Evolutionary conservation across 768 basidiomycete genomes (phyloP).

Genomic region (Panellus pusillus): DNA sequence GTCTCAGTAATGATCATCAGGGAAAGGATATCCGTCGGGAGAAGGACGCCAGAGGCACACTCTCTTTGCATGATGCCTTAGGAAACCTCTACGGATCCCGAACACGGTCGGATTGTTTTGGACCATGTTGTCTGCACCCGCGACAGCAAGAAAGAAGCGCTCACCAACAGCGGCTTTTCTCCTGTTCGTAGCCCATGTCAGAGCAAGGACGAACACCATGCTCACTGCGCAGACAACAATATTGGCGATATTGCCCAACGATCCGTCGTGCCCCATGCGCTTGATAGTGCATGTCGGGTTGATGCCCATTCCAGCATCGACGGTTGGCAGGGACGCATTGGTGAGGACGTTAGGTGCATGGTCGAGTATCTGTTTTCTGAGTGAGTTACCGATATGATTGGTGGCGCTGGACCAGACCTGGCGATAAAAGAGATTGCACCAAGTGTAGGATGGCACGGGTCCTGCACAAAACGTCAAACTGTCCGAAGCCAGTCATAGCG

Average conservation of each 20-base stretch:
- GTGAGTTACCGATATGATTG: too few relatives aligned
- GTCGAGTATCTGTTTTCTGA: slow-evolving; percentile 36
- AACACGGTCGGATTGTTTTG: too few relatives aligned
- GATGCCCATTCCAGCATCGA: slow-evolving; percentile 76
- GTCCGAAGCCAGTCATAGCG: slow-evolving; percentile 63
- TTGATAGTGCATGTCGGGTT: slow-evolving; percentile 80
- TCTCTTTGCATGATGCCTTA: too few relatives aligned
- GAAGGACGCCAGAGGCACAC: too few relatives aligned
- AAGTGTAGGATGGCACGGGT: slow-evolving; percentile 77
- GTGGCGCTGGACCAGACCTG: slow-evolving; percentile 51
- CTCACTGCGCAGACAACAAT: slow-evolving; percentile 79
- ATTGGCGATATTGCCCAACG: slow-evolving; percentile 84
- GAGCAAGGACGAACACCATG: slow-evolving; percentile 53
- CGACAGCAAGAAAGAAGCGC: slow-evolving; percentile 20
- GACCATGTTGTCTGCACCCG: too few relatives aligned
- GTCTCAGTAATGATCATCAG: background rate
- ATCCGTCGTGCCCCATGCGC: slow-evolving; percentile 53
- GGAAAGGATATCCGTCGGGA: too few relatives aligned
- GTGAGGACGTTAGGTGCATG: slow-evolving; percentile 32
- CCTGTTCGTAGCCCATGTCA: slow-evolving; percentile 59
- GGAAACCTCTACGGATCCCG: too few relatives aligned
- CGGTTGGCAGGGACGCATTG: slow-evolving; percentile 41
- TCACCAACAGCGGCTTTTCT: slow-evolving; percentile 87
- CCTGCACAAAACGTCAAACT: slow-evolving; percentile 68
- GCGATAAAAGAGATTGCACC: slow-evolving; percentile 94